Base-by-base conservation (phyloP, 2,329 filamentous ascomycete genomes). In the Ophiostoma populinum region DNA sequence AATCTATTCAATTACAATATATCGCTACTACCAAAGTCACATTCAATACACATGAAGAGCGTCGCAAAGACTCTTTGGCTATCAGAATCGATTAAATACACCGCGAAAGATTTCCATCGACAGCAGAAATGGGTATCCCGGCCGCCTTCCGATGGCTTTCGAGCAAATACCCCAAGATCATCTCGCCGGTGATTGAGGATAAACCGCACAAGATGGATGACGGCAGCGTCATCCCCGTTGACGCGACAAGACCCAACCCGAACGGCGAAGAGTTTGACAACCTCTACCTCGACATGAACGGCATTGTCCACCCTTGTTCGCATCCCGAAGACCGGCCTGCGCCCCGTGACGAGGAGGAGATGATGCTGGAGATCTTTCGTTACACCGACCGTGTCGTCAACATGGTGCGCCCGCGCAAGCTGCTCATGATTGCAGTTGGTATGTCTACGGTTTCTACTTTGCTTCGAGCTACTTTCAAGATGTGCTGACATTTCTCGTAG, bases 301-400 rank as follows among this genome's bases (percentile, higher is more conserved):
- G 90, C 53, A 98, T 98, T 46, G 90, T 98, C 24, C 90, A 98
- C 62, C 92, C 92, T 21, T 98, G 90, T 60, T 93, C 87, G 31
- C 90, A 98, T 59, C 90, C 90, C 1, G 90, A 98, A 55, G 87
- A 95, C 50, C 74, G 75, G 43, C 85, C 90, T 2, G 74, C 90
- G 4, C 90, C 90, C 9, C 80, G 78, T 50, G 87, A 90, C 41
- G 90, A 98, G 61, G 83, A 92, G 54, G 90, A 95, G 59, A 98
- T 98, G 90, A 98, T 98, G 90, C 55, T 94, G 48, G 92, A 92
- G 51, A 76, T 98, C 42, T 98, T 98, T 65, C 82, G 79, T 52
- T 98, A 98, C 57, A 98, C 90, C n/a, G 86, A 98, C 52, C 79
- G 90, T 40, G 86, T 98, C 17, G 82, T 98, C 45, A 94, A 93